A percentile compares a stretch with the other conserved stretches of the same genome.
Conservation (phyloP, 2,329 filamentous ascomycete species). For the Endocalyx cinctus region DNA sequence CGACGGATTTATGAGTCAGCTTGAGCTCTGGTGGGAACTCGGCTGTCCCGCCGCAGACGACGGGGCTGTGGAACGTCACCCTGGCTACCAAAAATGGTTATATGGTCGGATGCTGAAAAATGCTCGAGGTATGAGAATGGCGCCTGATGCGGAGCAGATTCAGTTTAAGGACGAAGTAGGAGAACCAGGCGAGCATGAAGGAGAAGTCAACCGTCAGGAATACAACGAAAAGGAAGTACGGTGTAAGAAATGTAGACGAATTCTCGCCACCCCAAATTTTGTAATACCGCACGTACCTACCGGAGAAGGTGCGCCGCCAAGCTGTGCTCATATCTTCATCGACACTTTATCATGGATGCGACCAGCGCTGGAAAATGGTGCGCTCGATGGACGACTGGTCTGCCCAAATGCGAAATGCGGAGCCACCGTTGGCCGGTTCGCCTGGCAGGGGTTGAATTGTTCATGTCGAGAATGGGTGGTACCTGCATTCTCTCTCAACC, state of each 20-base stretch:
- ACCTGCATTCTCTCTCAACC: slow-evolving; percentile 82
- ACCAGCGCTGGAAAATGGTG: slow-evolving; percentile 70
- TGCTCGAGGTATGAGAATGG: slow-evolving; percentile 66
- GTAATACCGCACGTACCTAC: slow-evolving; percentile 58
- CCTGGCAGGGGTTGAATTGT: slow-evolving; percentile 93
- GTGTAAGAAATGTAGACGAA: slow-evolving; percentile 85
- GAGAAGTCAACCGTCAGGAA: slow-evolving; percentile 7
- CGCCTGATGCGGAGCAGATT: slow-evolving; percentile 70
- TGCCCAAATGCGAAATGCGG: slow-evolving; percentile 78
- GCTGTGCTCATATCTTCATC: slow-evolving; percentile 82
- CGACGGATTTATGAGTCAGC: slow-evolving; percentile 82
- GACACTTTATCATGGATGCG: slow-evolving; percentile 97
- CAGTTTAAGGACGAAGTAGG: slow-evolving; percentile 73
- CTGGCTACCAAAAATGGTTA: slow-evolving; percentile 71
- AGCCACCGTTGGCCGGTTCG: slow-evolving; percentile 84
- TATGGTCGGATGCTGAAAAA: slow-evolving; percentile 52
- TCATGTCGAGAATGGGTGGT: slow-evolving; percentile 88
- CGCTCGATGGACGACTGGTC: slow-evolving; percentile 75
- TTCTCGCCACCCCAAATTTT: slow-evolving; percentile 53
- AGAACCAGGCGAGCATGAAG: slow-evolving; percentile 35
- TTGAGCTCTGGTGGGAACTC: slow-evolving; percentile 85
- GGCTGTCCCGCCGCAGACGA: slow-evolving; percentile 62
- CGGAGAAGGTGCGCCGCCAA: slow-evolving; percentile 12
- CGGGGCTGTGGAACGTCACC: slow-evolving; percentile 55
- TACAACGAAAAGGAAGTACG: slow-evolving; percentile 55